Evolutionary conservation across 2,329 filamentous ascomycete species (phyloP), one percentile per base, ranked within the genome.

Genomic region (Orbilia quercus): DNA sequence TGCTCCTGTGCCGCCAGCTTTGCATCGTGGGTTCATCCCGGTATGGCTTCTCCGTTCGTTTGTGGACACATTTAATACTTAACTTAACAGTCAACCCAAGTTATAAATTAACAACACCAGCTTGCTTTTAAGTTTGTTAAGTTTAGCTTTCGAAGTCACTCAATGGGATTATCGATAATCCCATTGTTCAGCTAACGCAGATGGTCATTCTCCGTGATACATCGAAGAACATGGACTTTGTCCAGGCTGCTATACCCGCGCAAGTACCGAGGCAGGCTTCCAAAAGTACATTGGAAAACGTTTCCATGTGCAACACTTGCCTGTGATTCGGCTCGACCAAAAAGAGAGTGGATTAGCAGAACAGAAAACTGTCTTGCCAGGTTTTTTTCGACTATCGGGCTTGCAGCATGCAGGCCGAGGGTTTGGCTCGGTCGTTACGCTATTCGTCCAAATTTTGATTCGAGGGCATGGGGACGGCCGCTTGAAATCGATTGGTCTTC

Each of bases 251-350:
- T 47, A 25, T 51, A 20, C 23, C 42, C 40, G 12, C 38, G 16
- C 40, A 48, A 45, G 67, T 72, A 72, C 67, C 67, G 67, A 72
- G 67, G 67, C 59, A 66, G 54, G 44, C 12, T 48, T 18, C 34
- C n/a, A n/a, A 57, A 63, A 63, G 47, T 62, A 70, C 42, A 34
- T 31, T 40, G 14, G 45, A 50, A 36, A 55, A 22, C n/a, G 34
- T 64, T 72, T 31, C 67, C 67, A 72, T 72, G 67, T 72, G 67
- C 66, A 44, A 64, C 31, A 53, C 38, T 48, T 48, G 63, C 54
- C 54, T 25, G 53, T 59, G 63, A 67, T 59, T 38, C 40, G 25
- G 42, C 9, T 3, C 11, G 44, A 42, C 38, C 53, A 20, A 58
- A n/a, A 45, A 53, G 53, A 67, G 28, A 48, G 57, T 66, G 42